Evolutionary conservation across 495 filamentous ascomycete genomes (phyloP), one percentile per base, ranked within the genome.

Genomic region (Cercophora newfieldiana): DNA sequence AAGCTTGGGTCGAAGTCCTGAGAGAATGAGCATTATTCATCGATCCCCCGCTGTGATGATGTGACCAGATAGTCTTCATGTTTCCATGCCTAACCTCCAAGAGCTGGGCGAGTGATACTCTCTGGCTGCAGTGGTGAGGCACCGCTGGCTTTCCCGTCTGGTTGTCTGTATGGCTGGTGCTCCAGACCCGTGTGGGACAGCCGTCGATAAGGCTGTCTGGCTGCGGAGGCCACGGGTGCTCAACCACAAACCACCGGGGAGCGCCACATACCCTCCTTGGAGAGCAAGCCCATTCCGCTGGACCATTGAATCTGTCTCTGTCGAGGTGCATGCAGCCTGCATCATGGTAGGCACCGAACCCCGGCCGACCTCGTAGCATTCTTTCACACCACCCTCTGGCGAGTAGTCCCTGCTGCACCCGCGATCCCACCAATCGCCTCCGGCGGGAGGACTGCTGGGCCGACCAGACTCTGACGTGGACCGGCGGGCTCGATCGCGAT

Each of bases 351-450:
- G 65, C 67, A 63, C 66, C 48, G 56, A 63, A 68, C 62, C 71
- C 69, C 47, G 44, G 67, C 51, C 58, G 28, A 53, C 50, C 33
- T 44, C 16, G 8, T n/a, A 26, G 22, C 5, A 12, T 62, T 69
- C 54, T 63, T 68, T 66, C n/a, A n/a, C n/a, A n/a, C 61, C 72
- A 72, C 72, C 70, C 68, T 69, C 65, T 55, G 63, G 65, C 44
- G 28, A 59, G 59, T 28, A 65, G 25, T 10, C 21, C 22, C 30
- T 66, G 68, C 53, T 29, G 60, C 67, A 24, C 12, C n/a, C 44
- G 30, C 33, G 16, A 66, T 59, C 59, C 71, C 58, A 65, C 74
- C 72, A 75, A 76, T 75, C 53, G 70, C 60, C 64, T 63, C 44
- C 37, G 19, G 7, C 33, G 50, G 24, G 49, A 37, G 22, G 28